Evolutionary conservation across 164 flowering plant genomes (phyloP).

Genomic region (Aristolochia californica): DNA sequence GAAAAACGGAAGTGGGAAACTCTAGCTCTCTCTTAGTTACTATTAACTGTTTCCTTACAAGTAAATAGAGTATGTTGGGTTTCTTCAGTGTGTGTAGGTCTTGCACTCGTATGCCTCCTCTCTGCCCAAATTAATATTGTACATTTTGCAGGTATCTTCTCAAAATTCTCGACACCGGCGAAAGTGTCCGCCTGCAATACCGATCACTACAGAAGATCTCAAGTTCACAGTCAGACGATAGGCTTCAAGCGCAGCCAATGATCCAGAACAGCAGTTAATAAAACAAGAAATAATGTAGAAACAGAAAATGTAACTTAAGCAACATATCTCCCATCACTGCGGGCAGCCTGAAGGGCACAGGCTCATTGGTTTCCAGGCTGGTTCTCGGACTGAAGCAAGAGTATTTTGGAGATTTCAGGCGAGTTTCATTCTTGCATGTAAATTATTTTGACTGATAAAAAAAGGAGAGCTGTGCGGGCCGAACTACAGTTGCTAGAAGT

Average conservation of each 20-base stretch:
- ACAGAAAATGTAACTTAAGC: neutral
- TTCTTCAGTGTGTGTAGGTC: no score
- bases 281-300: neutral
- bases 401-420: neutral
- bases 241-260: constrained; percentile 29
- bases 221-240: constrained; percentile 32
- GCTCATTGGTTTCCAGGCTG: no score
- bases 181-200: constrained; percentile 81
- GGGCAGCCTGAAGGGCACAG: no score
- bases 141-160: constrained; percentile 63
- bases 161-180: constrained; percentile 70
- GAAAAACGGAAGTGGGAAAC: neutral
- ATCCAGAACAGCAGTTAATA: constrained; percentile 37
- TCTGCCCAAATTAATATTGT: neutral
- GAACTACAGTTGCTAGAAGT: no score
- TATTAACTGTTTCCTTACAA: neutral
- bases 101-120: no score
- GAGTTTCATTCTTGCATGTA: neutral
- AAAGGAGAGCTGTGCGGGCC: no score
- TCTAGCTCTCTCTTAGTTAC: neutral
- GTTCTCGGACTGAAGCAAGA: neutral
- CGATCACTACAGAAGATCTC: constrained; percentile 62
- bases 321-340: neutral
- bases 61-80: no score
- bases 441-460: neutral